These are phyloP conservation scores for Clavulina sp. DNA, from an alignment of 768 basidiomycete species.

Conservation along the genomic window DNA sequence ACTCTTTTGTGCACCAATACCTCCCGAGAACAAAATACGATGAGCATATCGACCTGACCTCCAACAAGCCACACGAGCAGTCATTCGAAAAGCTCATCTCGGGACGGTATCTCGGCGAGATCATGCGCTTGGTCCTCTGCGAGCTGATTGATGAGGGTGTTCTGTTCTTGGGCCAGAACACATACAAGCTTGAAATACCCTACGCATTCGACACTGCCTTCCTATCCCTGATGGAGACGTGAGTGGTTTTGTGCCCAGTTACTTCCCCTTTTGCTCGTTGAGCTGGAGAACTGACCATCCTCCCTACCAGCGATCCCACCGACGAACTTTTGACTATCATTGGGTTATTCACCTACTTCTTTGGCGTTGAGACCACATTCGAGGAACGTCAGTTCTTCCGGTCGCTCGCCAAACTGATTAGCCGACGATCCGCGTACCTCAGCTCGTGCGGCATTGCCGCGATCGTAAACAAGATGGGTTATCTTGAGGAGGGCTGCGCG, in stretches of 20 bases:
- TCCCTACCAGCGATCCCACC: conserved; percentile 59
- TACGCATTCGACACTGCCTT: conserved; percentile 94
- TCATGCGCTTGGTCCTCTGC: conserved; percentile 82
- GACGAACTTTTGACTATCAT: conserved; percentile 94
- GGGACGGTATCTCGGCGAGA: conserved; percentile 90
- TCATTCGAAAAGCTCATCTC: conserved; percentile 97
- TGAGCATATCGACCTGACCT: conserved; percentile 73
- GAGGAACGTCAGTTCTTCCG: conserved; percentile 97
- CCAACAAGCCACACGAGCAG: conserved; percentile 94
- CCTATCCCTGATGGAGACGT: conserved; percentile 93
- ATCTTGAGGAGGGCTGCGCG: conserved; percentile 74
- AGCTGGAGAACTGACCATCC: too few species aligned
- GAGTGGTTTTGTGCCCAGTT: conserved; percentile 10
- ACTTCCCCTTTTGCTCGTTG: neutral
- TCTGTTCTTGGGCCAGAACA: conserved; percentile 94
- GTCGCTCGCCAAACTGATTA: conserved; percentile 76
- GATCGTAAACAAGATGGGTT: conserved; percentile 87
- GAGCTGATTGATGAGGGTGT: conserved; percentile 95
- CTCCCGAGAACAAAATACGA: conserved; percentile 94
- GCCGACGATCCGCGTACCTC: conserved; percentile 73
- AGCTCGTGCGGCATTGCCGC: conserved; percentile 94
- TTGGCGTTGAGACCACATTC: conserved; percentile 86
- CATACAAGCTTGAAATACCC: conserved; percentile 90
- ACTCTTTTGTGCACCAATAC: conserved; percentile 87
- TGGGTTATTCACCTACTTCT: conserved; percentile 95